Percentiles rank a stretch among this genome's conserved stretches.
phyloP scores from a whole-genome alignment of 148 eudicot genomes.

The Diospyros lotus region DNA sequence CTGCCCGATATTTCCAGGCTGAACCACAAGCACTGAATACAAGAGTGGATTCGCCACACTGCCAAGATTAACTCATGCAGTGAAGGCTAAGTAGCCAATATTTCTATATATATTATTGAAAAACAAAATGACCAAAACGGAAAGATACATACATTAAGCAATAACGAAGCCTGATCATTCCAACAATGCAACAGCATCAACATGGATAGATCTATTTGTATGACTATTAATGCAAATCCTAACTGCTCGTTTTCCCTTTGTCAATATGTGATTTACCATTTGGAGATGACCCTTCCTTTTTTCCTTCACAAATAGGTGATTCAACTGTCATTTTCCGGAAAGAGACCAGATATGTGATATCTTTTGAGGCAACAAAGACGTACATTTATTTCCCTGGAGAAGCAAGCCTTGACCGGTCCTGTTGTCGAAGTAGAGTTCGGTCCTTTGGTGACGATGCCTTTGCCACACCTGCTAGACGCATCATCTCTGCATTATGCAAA shows the following conservation, averaged over 20 bases:
- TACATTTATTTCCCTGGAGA: slow-evolving; percentile 48
- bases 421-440: slow-evolving; percentile 43
- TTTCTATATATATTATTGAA: slow-evolving; percentile 7
- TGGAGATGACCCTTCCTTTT: background rate
- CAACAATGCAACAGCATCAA: background rate
- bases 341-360: background rate
- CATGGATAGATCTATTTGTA: background rate
- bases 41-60: slow-evolving; percentile 14
- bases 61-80: slow-evolving; percentile 24
- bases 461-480: slow-evolving; percentile 63
- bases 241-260: background rate
- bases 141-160: slow-evolving; percentile 8
- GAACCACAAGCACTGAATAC: slow-evolving; percentile 4
- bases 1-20: slow-evolving; percentile 3
- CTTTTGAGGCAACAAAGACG: slow-evolving; percentile 1
- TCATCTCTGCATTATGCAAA: slow-evolving; percentile 41
- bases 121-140: slow-evolving; percentile 21
- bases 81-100: slow-evolving; percentile 25
- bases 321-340: background rate
- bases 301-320: background rate
- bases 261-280: background rate
- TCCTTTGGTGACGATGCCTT: slow-evolving; percentile 75
- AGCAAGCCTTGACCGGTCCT: slow-evolving; percentile 46
- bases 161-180: background rate
- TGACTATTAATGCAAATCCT: background rate